A percentile compares a stretch with the other conserved stretches of the same genome.
These are phyloP conservation scores for Chrysosphaeria jannelii DNA, from an alignment of 2,329 filamentous ascomycete species.

Conservation along the genomic window DNA sequence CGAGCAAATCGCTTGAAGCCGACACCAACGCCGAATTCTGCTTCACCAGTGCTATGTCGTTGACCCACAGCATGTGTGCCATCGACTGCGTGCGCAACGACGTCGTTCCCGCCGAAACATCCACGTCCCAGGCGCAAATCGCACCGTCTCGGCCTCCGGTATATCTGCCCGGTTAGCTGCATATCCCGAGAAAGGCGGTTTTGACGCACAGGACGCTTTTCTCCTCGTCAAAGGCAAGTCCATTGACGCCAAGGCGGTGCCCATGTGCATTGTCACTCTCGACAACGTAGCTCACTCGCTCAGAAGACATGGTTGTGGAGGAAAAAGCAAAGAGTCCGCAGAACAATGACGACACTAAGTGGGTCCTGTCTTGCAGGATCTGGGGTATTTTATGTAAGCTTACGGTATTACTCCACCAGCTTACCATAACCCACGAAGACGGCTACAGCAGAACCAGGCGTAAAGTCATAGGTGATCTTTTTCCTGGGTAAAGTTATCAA, in stretches of 20 bases:
- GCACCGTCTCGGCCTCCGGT: slow-evolving; percentile 87
- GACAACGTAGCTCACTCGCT: slow-evolving; percentile 13
- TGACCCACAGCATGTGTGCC: slow-evolving; percentile 89
- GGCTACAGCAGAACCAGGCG: too few species aligned
- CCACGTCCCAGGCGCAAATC: slow-evolving; percentile 83
- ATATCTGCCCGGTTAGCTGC: slow-evolving; percentile 27
- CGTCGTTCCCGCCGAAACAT: slow-evolving; percentile 14
- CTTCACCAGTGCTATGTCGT: slow-evolving; percentile 60
- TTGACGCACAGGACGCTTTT: slow-evolving; percentile 55
- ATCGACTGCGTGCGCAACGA: slow-evolving; percentile 17
- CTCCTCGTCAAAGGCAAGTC: slow-evolving; percentile 57
- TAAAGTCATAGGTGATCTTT: too few species aligned
- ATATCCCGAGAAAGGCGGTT: too few species aligned
- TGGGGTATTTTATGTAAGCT: too few species aligned
- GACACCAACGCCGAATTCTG: slow-evolving; percentile 57
- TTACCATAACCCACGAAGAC: too few species aligned
- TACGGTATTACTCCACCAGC: too few species aligned
- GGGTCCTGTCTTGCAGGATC: too few species aligned
- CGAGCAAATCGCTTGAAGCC: slow-evolving; percentile 75
- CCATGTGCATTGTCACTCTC: slow-evolving; percentile 36
- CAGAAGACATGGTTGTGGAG: not conserved
- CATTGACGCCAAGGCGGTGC: slow-evolving; percentile 83
- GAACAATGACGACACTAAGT: too few species aligned
- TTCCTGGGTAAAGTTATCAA: too few species aligned
- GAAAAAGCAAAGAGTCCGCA: too few species aligned